Percentiles rank a stretch among this genome's conserved stretches.
Evolutionary conservation across 345 rosid genomes (phyloP).

Genomic region (Streptanthus diversifolius): DNA sequence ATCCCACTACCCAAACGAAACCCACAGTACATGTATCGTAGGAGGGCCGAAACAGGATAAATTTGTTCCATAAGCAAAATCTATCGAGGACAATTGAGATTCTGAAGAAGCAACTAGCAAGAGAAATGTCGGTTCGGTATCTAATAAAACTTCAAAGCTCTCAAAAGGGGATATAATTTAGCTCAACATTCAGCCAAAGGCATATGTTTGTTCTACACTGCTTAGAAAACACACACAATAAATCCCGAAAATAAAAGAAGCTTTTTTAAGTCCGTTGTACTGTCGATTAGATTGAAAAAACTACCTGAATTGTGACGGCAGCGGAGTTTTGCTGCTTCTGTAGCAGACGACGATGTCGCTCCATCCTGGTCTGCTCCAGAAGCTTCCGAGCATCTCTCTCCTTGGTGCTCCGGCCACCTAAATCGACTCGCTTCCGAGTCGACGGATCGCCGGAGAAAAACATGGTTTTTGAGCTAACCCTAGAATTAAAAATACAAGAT

Average conservation of each 20-base stretch:
- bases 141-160: slow-evolving; percentile 4
- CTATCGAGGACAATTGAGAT: not conserved
- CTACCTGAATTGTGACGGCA: slow-evolving; percentile 80
- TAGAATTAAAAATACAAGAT: slow-evolving; percentile 10
- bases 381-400: slow-evolving; percentile 97
- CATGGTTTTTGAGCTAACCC: slow-evolving; percentile 44
- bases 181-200: not conserved
- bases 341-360: slow-evolving; percentile 78
- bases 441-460: slow-evolving; percentile 93
- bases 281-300: not conserved
- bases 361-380: slow-evolving; percentile 86
- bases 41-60: not conserved
- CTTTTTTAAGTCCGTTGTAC: not conserved
- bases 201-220: slow-evolving; percentile 16
- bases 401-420: slow-evolving; percentile 97
- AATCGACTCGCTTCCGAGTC: slow-evolving; percentile 90
- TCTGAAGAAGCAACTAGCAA: not conserved
- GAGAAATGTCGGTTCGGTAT: not conserved
- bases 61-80: not conserved
- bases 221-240: not conserved
- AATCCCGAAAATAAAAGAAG: not conserved
- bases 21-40: not conserved
- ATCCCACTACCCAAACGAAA: slow-evolving; percentile 13
- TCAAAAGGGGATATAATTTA: not conserved
- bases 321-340: slow-evolving; percentile 72